Evolutionary conservation across 1,284 basidiomycete genomes (phyloP).

Genomic region (Ustilago shanxiensis): DNA sequence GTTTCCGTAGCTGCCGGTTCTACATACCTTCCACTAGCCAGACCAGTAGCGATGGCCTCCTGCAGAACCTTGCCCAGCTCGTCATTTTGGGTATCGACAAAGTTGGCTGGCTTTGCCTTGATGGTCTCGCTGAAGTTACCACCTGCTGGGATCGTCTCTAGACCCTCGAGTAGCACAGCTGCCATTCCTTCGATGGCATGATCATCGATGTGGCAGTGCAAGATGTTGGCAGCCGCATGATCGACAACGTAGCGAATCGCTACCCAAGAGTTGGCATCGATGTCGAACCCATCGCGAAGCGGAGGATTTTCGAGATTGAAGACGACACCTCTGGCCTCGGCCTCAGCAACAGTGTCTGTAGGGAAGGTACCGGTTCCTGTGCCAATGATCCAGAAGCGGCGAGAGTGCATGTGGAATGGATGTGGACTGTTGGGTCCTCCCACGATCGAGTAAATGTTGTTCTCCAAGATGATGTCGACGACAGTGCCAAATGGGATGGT

Average conservation of each 20-base stretch:
- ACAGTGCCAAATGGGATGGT: constrained; percentile 42
- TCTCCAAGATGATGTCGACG: constrained; percentile 53
- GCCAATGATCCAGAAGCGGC: constrained; percentile 55
- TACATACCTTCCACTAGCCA: constrained; percentile 17
- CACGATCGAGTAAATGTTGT: constrained; percentile 54
- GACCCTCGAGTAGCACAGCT: constrained; percentile 53
- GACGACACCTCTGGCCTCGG: constrained; percentile 20
- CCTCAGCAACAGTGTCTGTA: constrained; percentile 41
- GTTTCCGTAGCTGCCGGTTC: constrained; percentile 43
- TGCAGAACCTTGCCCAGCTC: constrained; percentile 38
- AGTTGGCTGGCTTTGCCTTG: constrained; percentile 24
- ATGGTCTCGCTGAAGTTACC: constrained; percentile 46
- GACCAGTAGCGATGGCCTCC: constrained; percentile 23
- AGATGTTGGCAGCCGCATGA: constrained; percentile 51
- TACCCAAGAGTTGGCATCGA: constrained; percentile 51
- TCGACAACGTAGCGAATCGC: constrained; percentile 51
- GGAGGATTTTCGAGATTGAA: constrained; percentile 52
- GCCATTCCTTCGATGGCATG: constrained; percentile 57
- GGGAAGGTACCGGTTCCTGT: constrained; percentile 42
- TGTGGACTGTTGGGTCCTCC: constrained; percentile 55
- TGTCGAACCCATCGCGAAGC: constrained; percentile 54
- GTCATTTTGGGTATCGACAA: constrained; percentile 40
- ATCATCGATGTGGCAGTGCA: constrained; percentile 57
- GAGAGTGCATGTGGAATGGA: constrained; percentile 56
- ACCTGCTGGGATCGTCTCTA: constrained; percentile 44